Evolutionary conservation across 176 grass and related monocot species (phyloP), one percentile per base, ranked within the genome.

Genomic region (Rhynchospora breviuscula): DNA sequence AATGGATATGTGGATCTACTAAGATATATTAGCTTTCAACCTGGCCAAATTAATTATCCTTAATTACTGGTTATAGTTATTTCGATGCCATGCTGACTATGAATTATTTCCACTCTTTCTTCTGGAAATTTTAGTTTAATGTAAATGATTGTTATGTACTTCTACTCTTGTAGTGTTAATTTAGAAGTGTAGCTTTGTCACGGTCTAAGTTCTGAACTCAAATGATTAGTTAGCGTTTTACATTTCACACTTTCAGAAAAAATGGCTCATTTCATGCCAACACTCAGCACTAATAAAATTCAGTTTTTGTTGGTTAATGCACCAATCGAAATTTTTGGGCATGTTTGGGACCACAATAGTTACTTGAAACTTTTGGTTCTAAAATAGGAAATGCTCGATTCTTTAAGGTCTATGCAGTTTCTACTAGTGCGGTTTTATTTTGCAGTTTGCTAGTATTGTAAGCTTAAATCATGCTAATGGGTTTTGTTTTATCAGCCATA

Each of bases 401-500:
- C 35, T 15, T 17, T 40, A 31, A 69, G 66, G 66, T 44, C 0
- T 7, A 29, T 29, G 26, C 26, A 29, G 26, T 29, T 29, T 29
- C 26, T 29, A 29, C 26, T 29, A 29, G 0, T 29, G 26, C 26
- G 26, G 26, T 29, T 29, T 29, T 29, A 18, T 44, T 43, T 22
- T 25, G 19, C 59, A 49, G 14, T 76, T 76, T 76, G 18, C 1
- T 57, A 56, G 54, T 47, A 7, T 56, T 73, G 26, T 57, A 13
- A 56, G 21, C 45, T 74, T 71, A 33, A 58, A n/a, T 73, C 26
- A 9, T 89, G 8, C 22, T 58, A 83, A 89, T 79, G 71, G 12
- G 6, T 18, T 87, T 85, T 52, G 53, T 73, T 82, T 63, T 23
- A 62, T 85, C 79, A 98, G 95, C 78, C 95, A 98, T 68, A 95